Evolutionary conservation across 2,329 filamentous ascomycete genomes (phyloP).

Genomic region (Aspergillus calidoustus): DNA sequence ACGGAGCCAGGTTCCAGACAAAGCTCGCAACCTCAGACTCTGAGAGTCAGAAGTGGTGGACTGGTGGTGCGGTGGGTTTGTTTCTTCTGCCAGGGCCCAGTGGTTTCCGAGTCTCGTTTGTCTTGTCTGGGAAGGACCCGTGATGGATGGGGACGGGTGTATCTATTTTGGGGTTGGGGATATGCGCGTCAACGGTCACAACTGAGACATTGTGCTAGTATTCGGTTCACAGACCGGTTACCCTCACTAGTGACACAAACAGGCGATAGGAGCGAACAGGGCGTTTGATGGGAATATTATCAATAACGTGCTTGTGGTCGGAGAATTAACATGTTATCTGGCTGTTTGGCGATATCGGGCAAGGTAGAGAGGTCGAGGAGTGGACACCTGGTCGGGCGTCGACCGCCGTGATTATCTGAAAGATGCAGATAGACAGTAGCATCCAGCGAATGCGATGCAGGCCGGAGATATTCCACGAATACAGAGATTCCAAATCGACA

Average conservation of each 20-base stretch:
- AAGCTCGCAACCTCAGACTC: not conserved
- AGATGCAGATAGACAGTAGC: not conserved
- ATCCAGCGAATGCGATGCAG: not conserved
- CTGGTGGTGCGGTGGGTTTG: not conserved
- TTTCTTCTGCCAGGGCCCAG: not conserved
- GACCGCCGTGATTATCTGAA: not conserved
- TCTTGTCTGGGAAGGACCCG: not conserved
- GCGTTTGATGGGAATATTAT: not conserved
- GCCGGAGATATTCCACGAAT: conserved; percentile 3
- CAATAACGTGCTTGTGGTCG: not conserved
- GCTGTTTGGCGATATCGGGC: not conserved
- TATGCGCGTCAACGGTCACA: not conserved
- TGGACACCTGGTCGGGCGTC: not conserved
- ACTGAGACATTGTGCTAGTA: not conserved
- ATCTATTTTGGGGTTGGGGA: not conserved
- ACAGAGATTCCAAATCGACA: not conserved
- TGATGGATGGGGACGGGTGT: not conserved
- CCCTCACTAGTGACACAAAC: not conserved
- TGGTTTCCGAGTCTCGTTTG: not conserved
- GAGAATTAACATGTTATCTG: not conserved
- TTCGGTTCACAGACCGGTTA: not conserved
- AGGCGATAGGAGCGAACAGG: not conserved
- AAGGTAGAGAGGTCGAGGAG: not conserved
- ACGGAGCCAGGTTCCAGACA: no score
- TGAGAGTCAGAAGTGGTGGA: not conserved